These are phyloP conservation scores for Coleophoma crateriformis DNA, from an alignment of 2,329 filamentous ascomycete species.

Conservation along the genomic window DNA sequence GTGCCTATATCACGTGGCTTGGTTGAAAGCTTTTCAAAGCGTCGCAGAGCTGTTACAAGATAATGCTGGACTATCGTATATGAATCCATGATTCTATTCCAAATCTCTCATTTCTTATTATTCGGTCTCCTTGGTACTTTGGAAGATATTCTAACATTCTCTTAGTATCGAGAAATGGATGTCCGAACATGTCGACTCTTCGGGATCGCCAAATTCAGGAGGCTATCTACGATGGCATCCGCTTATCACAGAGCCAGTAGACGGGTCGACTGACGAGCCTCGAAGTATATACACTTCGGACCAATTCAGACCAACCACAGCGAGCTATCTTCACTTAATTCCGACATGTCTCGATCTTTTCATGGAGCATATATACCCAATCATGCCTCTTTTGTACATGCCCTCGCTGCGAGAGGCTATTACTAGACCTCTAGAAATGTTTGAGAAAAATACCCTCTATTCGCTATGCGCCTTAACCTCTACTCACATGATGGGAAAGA, in stretches of 20 bases:
- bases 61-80: no score
- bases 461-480: constrained; percentile 52
- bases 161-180: constrained; percentile 20
- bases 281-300: constrained; percentile 28
- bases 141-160: neutral
- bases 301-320: constrained; percentile 37
- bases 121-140: no score
- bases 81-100: no score
- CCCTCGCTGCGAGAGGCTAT: constrained; percentile 46
- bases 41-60: no score
- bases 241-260: constrained; percentile 26
- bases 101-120: no score
- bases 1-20: no score
- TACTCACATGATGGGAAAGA: constrained; percentile 42
- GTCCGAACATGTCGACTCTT: constrained; percentile 10
- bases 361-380: constrained; percentile 57
- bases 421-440: constrained; percentile 30
- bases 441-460: constrained; percentile 42
- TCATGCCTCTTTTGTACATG: constrained; percentile 56
- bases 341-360: constrained; percentile 56
- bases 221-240: constrained; percentile 16
- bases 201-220: constrained; percentile 9
- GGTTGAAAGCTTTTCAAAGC: no score
- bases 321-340: constrained; percentile 41
- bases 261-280: constrained; percentile 32